These are phyloP conservation scores for Termitomyces bulborhizus DNA, from an alignment of 768 basidiomycete species.

Conservation along the genomic window DNA sequence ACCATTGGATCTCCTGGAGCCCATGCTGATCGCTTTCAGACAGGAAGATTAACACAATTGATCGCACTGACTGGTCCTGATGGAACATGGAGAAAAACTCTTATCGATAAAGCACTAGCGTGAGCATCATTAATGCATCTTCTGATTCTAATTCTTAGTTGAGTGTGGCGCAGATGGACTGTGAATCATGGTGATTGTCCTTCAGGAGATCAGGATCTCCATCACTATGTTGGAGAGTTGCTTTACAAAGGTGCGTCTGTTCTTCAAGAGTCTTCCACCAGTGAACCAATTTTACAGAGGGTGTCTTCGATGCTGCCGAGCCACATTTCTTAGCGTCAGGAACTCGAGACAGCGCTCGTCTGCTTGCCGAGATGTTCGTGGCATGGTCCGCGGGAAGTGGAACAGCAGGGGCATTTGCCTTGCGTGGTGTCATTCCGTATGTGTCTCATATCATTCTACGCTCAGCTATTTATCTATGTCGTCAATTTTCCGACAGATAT, in stretches of 20 bases:
- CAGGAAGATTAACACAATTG: constrained; percentile 86
- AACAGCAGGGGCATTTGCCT: constrained; percentile 67
- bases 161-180: constrained; percentile 65
- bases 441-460: constrained; percentile 21
- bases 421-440: constrained; percentile 83
- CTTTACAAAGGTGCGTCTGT: constrained; percentile 66
- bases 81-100: constrained; percentile 86
- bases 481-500: constrained; percentile 39
- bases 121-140: constrained; percentile 31
- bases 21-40: constrained; percentile 15
- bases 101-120: constrained; percentile 82
- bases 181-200: constrained; percentile 72
- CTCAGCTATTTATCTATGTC: neutral
- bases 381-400: constrained; percentile 61
- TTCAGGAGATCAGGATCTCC: constrained; percentile 82
- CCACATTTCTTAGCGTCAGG: constrained; percentile 80
- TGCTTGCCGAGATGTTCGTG: constrained; percentile 81
- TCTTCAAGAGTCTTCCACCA: neutral
- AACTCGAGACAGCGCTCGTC: constrained; percentile 81
- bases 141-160: neutral
- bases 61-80: constrained; percentile 77
- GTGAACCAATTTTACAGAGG: constrained; percentile 43
- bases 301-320: constrained; percentile 69
- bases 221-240: constrained; percentile 87
- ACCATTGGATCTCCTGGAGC: neutral